Base-by-base conservation (phyloP, 2,329 filamentous ascomycete species). In the Fusarium anthophilum region DNA sequence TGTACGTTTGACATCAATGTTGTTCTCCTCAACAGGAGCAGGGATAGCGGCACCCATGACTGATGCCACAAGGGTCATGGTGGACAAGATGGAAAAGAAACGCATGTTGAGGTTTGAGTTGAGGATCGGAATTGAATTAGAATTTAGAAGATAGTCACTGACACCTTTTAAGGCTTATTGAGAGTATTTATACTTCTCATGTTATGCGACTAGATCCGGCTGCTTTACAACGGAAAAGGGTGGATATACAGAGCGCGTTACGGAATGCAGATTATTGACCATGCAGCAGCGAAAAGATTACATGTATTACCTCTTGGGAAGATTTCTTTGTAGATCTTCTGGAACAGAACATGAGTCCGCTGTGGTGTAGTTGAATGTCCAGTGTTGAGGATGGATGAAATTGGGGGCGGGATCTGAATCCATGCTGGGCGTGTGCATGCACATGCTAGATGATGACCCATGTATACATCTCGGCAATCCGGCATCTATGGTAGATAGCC, bases 81-180 rank as follows among this genome's bases (percentile, higher is more conserved):
- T 26, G 2, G 50, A 54, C 14, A 38, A 37, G 14, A 54, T 22
- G 24, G 50, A 38, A 38, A 37, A 38, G 50, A 54, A 28, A 12
- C 32, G 24, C 32, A 54, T 54, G 7, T 13, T 38, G 24, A 28
- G 8, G 10, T 15, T 17, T 17, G 7, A 22, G 18, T 28, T 54
- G 50, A 6, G 1, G 6, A 9, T 54, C 0, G 5, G 18, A 5
- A 38, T 17, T 3, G 18, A 17, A 5, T 13, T 22, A 15, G 24
- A 38, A 14, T 2, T 38, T 17, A 5, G 14, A 13, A 22, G 2
- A 14, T 17, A 4, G 9, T 38, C 9, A 6, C n/a, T 3, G 15
- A 15, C 6, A 15, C 0, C 14, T 12, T 8, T 4, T 9, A 8
- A 11, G 50, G 8, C 13, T 1, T 5, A 12, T 26, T 26, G 5